Evolutionary conservation across 148 eudicot genomes (phyloP).

Genomic region (Gaultheria prostrata): DNA sequence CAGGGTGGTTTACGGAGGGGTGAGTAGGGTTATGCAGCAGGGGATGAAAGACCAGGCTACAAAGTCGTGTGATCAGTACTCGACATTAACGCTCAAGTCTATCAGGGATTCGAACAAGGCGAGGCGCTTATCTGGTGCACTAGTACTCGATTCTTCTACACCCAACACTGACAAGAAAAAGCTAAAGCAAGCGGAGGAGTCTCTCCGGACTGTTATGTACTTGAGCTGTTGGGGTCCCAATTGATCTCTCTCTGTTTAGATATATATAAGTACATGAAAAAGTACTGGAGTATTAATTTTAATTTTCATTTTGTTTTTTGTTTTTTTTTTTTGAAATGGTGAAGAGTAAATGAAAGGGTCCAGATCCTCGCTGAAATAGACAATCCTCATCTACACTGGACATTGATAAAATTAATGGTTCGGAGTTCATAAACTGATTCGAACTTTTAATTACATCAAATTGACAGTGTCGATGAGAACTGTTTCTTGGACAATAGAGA

Average conservation of each 20-base stretch:
- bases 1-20: slow-evolving; percentile 15
- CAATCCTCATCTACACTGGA: too few relatives aligned
- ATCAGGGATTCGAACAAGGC: slow-evolving; percentile 15
- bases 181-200: slow-evolving; percentile 34
- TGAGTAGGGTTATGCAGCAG: slow-evolving; percentile 13
- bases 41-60: slow-evolving; percentile 20
- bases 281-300: too few relatives aligned
- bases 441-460: too few relatives aligned
- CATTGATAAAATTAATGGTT: too few relatives aligned
- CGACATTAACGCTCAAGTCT: neutral
- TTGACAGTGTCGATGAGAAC: too few relatives aligned
- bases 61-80: slow-evolving; percentile 9
- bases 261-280: too few relatives aligned
- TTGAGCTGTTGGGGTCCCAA: slow-evolving; percentile 52
- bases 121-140: slow-evolving; percentile 10
- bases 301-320: too few relatives aligned
- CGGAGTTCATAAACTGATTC: too few relatives aligned
- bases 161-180: neutral
- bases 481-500: too few relatives aligned
- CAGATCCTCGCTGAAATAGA: too few relatives aligned
- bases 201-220: slow-evolving; percentile 41
- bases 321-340: too few relatives aligned
- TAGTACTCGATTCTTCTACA: slow-evolving; percentile 2
- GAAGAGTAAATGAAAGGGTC: too few relatives aligned
- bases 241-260: neutral